phyloP scores from a whole-genome alignment of 176 grass and related monocot species.

The Musa schizocarpa region DNA sequence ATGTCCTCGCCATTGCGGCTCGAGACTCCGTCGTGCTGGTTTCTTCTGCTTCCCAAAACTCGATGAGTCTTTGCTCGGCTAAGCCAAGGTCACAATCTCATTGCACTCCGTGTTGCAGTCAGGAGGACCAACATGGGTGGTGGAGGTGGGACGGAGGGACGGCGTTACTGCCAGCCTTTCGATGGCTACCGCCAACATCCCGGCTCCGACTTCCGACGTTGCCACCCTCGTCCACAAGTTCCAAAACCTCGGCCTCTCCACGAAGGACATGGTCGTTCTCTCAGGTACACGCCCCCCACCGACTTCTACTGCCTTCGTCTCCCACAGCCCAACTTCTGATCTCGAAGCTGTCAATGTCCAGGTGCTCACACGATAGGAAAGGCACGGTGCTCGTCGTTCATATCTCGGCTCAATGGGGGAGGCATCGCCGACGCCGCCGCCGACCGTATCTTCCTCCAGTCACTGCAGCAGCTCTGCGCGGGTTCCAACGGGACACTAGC shows the following conservation, averaged over 20 bases:
- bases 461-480: conserved; percentile 70
- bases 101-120: conserved; percentile 25
- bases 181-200: conserved; percentile 60
- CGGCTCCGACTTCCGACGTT: conserved; percentile 67
- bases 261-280: conserved; percentile 74
- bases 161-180: conserved; percentile 38
- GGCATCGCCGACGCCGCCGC: background rate
- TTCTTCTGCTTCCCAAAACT: background rate
- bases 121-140: conserved; percentile 67
- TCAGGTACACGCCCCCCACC: conserved; percentile 31
- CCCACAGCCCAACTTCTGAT: background rate
- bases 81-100: too few relatives aligned
- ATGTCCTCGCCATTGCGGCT: conserved; percentile 73
- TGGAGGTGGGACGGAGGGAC: conserved; percentile 72
- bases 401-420: conserved; percentile 29
- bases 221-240: conserved; percentile 70
- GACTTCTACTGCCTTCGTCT: background rate
- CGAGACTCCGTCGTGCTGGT: conserved; percentile 73
- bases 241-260: conserved; percentile 52
- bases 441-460: conserved; percentile 46
- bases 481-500: conserved; percentile 51
- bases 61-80: background rate
- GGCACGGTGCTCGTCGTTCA: conserved; percentile 77
- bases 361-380: conserved; percentile 88
- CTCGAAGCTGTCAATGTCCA: background rate